Percentiles rank a stretch among this genome's conserved stretches.
These are phyloP conservation scores for Glycine soja DNA, from an alignment of 306 rosid species.

Conservation along the genomic window DNA sequence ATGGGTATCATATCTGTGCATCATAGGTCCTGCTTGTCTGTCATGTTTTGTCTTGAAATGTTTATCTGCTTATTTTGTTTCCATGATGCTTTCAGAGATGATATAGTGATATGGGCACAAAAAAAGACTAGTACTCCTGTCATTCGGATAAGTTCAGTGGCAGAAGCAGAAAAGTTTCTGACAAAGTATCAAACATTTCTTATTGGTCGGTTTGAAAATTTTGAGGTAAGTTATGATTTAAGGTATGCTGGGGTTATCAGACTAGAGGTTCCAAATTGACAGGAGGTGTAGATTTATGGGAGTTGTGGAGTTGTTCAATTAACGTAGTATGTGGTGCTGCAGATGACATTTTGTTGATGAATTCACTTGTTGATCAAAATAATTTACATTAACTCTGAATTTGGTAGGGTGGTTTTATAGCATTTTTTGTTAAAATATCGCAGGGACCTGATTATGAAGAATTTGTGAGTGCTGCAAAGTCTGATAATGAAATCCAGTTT, in stretches of 20 bases:
- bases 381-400: constrained; percentile 30
- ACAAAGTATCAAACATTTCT: constrained; percentile 68
- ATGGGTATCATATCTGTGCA: not conserved
- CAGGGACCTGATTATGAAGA: constrained; percentile 81
- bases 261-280: constrained; percentile 9
- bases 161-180: constrained; percentile 69
- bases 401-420: constrained; percentile 3
- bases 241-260: not conserved
- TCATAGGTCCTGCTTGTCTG: not conserved
- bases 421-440: constrained; percentile 25
- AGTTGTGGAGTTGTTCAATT: constrained; percentile 8
- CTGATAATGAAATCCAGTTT: constrained; percentile 83
- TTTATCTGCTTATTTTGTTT: constrained; percentile 12
- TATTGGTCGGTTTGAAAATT: constrained; percentile 70
- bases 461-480: constrained; percentile 74
- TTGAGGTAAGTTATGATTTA: constrained; percentile 59
- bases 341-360: not conserved
- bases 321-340: not conserved
- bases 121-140: constrained; percentile 84
- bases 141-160: constrained; percentile 57
- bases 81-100: constrained; percentile 68
- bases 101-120: constrained; percentile 82
- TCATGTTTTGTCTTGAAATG: not conserved
- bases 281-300: not conserved
- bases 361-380: constrained; percentile 4